A percentile compares a stretch with the other conserved stretches of the same genome.
phyloP scores from a whole-genome alignment of 495 filamentous ascomycete genomes.

The Neurospora terricola region DNA sequence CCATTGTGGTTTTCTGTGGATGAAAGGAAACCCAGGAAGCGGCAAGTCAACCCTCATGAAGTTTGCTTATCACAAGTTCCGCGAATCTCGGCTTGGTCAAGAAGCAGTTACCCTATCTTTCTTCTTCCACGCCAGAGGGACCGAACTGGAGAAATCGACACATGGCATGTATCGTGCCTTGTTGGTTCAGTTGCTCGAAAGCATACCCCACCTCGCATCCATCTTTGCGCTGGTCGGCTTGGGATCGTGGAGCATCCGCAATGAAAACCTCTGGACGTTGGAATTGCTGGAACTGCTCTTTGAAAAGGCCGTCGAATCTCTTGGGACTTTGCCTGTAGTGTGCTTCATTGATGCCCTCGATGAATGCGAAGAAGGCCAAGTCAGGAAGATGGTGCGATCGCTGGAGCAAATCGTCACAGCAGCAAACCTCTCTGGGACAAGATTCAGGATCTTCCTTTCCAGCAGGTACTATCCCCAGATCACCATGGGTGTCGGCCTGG shows the following conservation, averaged over 20 bases:
- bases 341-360: conserved; percentile 38
- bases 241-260: neutral
- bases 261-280: conserved; percentile 18
- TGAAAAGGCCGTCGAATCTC: conserved; percentile 10
- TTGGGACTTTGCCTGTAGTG: conserved; percentile 12
- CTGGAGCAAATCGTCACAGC: conserved; percentile 22
- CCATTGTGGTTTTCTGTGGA: conserved; percentile 46
- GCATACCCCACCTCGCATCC: neutral
- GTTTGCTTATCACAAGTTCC: conserved; percentile 5
- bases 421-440: neutral
- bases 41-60: conserved; percentile 42
- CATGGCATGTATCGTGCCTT: conserved; percentile 48
- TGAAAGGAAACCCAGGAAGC: conserved; percentile 46
- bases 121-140: conserved; percentile 30
- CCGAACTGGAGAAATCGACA: conserved; percentile 38
- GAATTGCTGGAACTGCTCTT: conserved; percentile 23
- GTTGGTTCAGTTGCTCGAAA: conserved; percentile 23
- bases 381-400: conserved; percentile 26
- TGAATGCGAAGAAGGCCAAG: conserved; percentile 27
- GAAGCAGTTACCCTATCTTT: conserved; percentile 11
- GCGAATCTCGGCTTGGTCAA: neutral
- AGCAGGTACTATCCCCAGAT: conserved; percentile 45
- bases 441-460: conserved; percentile 33
- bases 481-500: conserved; percentile 21
- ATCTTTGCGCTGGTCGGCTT: neutral